phyloP scores from a whole-genome alignment of 352 stramenopile species.

The Phytopythium mirpurense region DNA sequence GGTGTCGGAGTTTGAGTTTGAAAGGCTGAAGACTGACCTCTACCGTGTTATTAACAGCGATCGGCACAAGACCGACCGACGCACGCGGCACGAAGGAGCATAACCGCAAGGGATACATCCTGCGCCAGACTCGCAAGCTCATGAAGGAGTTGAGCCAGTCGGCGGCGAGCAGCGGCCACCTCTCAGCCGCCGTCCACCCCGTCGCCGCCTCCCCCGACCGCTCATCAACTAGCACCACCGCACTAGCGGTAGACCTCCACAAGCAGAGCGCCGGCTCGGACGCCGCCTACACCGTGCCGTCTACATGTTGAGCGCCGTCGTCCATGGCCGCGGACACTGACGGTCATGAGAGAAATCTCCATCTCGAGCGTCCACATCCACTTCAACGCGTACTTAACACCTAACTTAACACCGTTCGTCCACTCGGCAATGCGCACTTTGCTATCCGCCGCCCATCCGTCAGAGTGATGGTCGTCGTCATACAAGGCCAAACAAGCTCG shows the following conservation, averaged over 20 bases:
- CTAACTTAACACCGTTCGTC: too few relatives aligned
- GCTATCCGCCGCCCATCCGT: neutral
- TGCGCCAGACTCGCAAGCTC: constrained; percentile 53
- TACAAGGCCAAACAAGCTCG: too few relatives aligned
- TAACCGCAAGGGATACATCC: constrained; percentile 65
- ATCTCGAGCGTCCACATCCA: too few relatives aligned
- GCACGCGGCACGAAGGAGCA: constrained; percentile 47
- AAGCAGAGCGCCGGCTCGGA: neutral
- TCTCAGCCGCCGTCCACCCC: neutral
- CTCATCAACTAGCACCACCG: constrained; percentile 26
- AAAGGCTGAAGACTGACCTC: constrained; percentile 6
- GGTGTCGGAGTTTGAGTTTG: too few relatives aligned
- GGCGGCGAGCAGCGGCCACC: constrained; percentile 20
- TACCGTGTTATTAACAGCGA: constrained; percentile 7
- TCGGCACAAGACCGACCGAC: neutral
- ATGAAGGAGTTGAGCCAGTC: constrained; percentile 19
- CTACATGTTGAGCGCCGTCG: neutral
- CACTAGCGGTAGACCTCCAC: neutral
- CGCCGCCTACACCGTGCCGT: neutral
- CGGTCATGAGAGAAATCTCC: neutral
- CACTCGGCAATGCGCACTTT: neutral
- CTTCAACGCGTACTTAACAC: constrained; percentile 1
- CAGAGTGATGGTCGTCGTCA: neutral
- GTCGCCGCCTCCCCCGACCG: neutral
- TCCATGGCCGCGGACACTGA: neutral